Percentiles rank a stretch among this genome's conserved stretches.
These are phyloP conservation scores for Mrakia hoshinonis DNA, from an alignment of 768 basidiomycete genomes.

Conservation along the genomic window DNA sequence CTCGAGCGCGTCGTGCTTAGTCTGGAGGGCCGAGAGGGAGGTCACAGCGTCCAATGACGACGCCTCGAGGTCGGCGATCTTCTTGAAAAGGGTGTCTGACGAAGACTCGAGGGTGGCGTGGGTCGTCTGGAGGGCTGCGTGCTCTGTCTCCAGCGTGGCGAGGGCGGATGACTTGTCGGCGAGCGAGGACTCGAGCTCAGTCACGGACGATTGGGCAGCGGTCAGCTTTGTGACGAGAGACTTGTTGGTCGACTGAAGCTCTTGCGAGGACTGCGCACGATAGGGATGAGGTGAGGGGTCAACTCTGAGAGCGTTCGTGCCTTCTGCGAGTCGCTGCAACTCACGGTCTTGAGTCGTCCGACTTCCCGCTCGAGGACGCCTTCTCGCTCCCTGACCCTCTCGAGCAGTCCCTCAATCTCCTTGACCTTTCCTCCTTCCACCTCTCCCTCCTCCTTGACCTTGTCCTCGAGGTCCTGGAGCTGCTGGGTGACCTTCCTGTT, in stretches of 20 bases:
- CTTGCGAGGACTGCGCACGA: conserved; percentile 5
- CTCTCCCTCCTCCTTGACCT: conserved; percentile 12
- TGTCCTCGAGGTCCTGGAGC: conserved; percentile 16
- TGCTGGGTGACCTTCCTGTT: background rate
- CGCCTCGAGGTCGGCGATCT: conserved; percentile 43
- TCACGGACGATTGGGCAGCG: conserved; percentile 42
- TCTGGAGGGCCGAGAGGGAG: conserved; percentile 47
- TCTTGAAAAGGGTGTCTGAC: conserved; percentile 43
- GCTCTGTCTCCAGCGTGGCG: conserved; percentile 33
- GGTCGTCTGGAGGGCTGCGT: conserved; percentile 49
- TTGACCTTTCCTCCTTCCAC: conserved; percentile 26
- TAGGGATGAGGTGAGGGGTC: background rate
- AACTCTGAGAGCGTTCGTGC: background rate
- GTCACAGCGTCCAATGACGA: conserved; percentile 32
- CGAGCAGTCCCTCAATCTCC: conserved; percentile 24
- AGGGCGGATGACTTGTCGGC: conserved; percentile 46
- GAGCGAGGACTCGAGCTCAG: conserved; percentile 54
- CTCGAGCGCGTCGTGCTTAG: conserved; percentile 47
- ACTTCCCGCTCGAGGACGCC: conserved; percentile 23
- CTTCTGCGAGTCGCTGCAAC: background rate
- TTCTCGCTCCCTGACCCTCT: conserved; percentile 18
- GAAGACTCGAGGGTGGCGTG: conserved; percentile 48
- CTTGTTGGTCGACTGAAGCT: conserved; percentile 2
- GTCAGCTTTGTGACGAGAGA: conserved; percentile 2
- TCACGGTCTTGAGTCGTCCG: conserved; percentile 20